Evolutionary conservation across 192 early-diverging fungal genomes (phyloP).

Genomic region (Coemansia javaensis): DNA sequence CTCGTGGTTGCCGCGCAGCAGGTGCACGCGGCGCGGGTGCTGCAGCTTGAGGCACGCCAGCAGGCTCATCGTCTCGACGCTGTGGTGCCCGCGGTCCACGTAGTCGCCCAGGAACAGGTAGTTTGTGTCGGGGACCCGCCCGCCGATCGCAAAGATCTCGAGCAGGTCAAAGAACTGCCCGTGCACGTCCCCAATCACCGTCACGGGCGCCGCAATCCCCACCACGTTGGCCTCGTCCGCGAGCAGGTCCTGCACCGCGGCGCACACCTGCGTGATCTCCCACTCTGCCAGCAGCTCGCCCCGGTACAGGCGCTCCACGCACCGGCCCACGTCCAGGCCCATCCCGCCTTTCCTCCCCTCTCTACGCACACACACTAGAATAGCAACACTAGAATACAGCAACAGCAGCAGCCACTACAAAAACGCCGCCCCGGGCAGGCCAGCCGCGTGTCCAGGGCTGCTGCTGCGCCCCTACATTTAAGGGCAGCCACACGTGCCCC

Average conservation of each 20-base stretch:
- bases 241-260: slow-evolving; percentile 72
- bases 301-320: slow-evolving; percentile 68
- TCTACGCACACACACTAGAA: too few relatives aligned
- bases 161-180: slow-evolving; percentile 93
- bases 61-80: slow-evolving; percentile 90
- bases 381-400: too few relatives aligned
- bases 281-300: slow-evolving; percentile 71
- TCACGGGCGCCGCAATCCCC: slow-evolving; percentile 77
- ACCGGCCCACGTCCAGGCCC: slow-evolving; percentile 75
- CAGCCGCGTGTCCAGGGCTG: too few relatives aligned
- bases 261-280: slow-evolving; percentile 76
- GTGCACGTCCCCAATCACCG: slow-evolving; percentile 89
- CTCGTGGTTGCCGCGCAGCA: slow-evolving; percentile 95
- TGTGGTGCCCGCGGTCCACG: slow-evolving; percentile 98
- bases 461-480: too few relatives aligned
- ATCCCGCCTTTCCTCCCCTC: too few relatives aligned
- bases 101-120: slow-evolving; percentile 99
- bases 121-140: slow-evolving; percentile 83
- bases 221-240: slow-evolving; percentile 82
- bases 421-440: too few relatives aligned
- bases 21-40: slow-evolving; percentile 81
- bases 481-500: too few relatives aligned
- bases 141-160: slow-evolving; percentile 93
- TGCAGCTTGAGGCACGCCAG: slow-evolving; percentile 83
- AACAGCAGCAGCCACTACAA: too few relatives aligned